Evolutionary conservation across 345 rosid genomes (phyloP).

Genomic region (Anacardium occidentale): DNA sequence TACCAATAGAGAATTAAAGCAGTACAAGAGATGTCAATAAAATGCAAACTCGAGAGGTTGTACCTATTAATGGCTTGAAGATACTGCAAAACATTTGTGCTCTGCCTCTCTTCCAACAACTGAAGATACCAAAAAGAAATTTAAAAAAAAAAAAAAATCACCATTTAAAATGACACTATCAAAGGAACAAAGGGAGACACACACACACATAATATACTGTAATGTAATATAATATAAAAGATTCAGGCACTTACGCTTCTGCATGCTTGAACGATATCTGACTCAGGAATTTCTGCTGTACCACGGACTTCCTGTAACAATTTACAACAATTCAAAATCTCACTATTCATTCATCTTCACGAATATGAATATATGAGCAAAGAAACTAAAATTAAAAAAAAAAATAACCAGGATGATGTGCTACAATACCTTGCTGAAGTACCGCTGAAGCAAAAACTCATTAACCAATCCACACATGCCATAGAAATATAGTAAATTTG

Average conservation of each 20-base stretch:
- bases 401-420: not conserved
- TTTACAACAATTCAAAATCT: slow-evolving; percentile 16
- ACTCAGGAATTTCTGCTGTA: slow-evolving; percentile 71
- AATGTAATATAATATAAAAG: not conserved
- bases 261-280: slow-evolving; percentile 90
- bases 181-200: not conserved
- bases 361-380: slow-evolving; percentile 4
- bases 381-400: not conserved
- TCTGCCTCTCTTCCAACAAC: slow-evolving; percentile 88
- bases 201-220: too few relatives aligned
- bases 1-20: not conserved
- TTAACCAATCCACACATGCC: slow-evolving; percentile 88
- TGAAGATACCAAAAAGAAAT: slow-evolving; percentile 27
- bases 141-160: slow-evolving; percentile 1
- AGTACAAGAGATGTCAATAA: not conserved
- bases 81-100: slow-evolving; percentile 58
- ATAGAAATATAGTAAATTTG: slow-evolving; percentile 77
- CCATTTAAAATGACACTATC: not conserved
- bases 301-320: slow-evolving; percentile 84
- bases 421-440: slow-evolving; percentile 80
- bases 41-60: not conserved
- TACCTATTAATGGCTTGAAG: slow-evolving; percentile 64
- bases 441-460: slow-evolving; percentile 79
- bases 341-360: slow-evolving; percentile 9
- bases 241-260: slow-evolving; percentile 54